These are phyloP conservation scores for Thraustochytrium striatum DNA, from an alignment of 352 stramenopile species.

Conservation along the genomic window DNA sequence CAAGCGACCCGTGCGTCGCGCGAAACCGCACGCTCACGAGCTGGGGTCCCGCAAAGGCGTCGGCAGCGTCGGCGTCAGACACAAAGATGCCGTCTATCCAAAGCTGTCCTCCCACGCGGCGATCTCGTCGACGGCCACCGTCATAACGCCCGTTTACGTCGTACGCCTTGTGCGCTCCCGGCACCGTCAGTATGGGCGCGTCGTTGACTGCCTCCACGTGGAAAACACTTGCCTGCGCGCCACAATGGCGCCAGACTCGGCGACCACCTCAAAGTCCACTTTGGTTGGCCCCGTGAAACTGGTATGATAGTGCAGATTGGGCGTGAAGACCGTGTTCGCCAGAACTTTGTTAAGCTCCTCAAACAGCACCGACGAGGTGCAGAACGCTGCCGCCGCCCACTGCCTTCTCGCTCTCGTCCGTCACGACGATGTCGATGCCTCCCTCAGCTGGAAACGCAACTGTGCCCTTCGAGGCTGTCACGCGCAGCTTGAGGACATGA, in stretches of 20 bases:
- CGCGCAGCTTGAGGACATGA: neutral
- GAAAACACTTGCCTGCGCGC: neutral
- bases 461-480: neutral
- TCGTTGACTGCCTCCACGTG: constrained; percentile 21
- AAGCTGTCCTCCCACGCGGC: neutral
- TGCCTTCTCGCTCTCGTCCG: neutral
- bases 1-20: too few relatives aligned
- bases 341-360: neutral
- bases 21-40: too few relatives aligned
- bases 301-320: neutral
- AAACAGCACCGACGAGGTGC: neutral
- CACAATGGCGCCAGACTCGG: neutral
- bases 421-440: neutral
- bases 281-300: neutral
- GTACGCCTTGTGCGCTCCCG: constrained; percentile 17
- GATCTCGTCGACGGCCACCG: neutral
- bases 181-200: constrained; percentile 13
- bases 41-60: too few relatives aligned
- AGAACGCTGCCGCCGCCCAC: neutral
- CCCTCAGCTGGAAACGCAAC: neutral
- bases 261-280: neutral
- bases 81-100: neutral
- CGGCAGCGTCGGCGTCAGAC: neutral
- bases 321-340: neutral
- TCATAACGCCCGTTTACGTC: neutral